Conservation (phyloP, 345 rosid species). For the Melaleuca quinquenervia region DNA sequence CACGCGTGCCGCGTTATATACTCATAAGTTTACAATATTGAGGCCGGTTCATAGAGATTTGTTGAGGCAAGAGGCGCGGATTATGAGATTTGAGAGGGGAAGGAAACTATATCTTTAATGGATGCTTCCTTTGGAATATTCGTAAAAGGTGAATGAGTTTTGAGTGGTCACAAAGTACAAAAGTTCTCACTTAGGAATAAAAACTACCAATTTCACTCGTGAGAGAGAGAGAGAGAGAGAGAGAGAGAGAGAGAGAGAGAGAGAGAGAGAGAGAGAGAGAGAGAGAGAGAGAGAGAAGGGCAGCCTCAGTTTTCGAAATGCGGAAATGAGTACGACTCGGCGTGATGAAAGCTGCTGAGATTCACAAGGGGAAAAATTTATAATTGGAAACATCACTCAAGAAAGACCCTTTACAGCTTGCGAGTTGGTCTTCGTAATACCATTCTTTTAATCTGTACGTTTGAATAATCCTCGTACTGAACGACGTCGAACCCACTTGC, state of each 20-base stretch:
- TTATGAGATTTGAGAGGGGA: background rate
- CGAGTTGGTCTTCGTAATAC: background rate
- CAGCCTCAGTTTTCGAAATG: background rate
- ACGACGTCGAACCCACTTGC: background rate
- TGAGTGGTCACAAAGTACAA: background rate
- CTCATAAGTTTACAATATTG: background rate
- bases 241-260: background rate
- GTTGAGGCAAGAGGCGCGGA: no score
- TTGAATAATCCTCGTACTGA: background rate
- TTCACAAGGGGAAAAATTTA: background rate
- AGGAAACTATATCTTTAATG: background rate
- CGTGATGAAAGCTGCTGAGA: background rate
- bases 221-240: background rate
- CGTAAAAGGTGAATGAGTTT: background rate
- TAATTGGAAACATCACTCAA: background rate
- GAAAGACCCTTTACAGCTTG: background rate
- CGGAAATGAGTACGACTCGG: background rate
- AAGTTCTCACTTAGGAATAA: background rate
- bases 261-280: background rate
- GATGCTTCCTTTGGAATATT: background rate
- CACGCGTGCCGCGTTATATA: background rate
- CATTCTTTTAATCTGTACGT: background rate
- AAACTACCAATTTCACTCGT: background rate
- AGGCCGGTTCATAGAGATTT: background rate
- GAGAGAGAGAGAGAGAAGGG: background rate